Conservation (phyloP, 2,329 filamentous ascomycete genomes). For the Ophiostoma himal-ulmi region DNA sequence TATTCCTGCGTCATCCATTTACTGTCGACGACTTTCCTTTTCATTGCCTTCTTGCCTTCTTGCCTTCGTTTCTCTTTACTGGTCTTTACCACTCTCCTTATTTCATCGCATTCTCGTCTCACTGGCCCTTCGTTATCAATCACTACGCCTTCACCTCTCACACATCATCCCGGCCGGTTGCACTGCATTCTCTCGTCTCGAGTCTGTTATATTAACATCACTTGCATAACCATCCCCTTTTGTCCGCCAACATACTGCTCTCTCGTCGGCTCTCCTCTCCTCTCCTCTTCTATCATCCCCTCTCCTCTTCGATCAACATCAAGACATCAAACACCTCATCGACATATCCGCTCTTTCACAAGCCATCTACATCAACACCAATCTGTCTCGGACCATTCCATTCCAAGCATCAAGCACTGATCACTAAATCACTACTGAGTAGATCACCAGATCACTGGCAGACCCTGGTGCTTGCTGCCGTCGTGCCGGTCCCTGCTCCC, state of each 20-base stretch:
- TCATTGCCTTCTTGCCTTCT: not conserved
- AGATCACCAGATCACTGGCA: not conserved
- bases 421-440: not conserved
- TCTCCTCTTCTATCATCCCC: not conserved
- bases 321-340: not conserved
- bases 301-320: not conserved
- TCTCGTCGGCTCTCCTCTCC: not conserved
- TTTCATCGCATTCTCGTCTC: not conserved
- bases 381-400: not conserved
- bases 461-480: not conserved
- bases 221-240: not conserved
- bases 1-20: not conserved
- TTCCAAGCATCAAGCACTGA: not conserved
- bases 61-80: not conserved
- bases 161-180: not conserved
- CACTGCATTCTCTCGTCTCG: not conserved
- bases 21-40: not conserved
- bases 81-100: not conserved
- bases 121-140: not conserved
- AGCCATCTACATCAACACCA: no score
- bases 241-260: not conserved
- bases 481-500: constrained; percentile 6
- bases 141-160: not conserved
- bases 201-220: not conserved
- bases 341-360: not conserved